Conservation (phyloP, 352 stramenopile genomes). For the Globisporangium paddicum region DNA sequence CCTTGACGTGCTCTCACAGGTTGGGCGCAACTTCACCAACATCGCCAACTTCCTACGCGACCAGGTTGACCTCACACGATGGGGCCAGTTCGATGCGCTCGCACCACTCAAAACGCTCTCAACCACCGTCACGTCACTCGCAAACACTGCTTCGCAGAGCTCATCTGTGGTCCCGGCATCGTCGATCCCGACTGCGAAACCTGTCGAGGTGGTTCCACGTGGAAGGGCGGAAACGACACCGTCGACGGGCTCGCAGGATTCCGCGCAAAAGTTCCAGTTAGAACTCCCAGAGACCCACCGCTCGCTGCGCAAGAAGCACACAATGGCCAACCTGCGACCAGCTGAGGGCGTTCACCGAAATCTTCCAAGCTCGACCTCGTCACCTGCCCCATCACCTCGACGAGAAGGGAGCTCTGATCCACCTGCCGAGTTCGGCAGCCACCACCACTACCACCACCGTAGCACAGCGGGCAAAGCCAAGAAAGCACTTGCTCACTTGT, state of each 20-base stretch:
- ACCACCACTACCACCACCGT: background rate
- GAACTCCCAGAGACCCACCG: constrained; percentile 42
- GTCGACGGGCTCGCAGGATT: constrained; percentile 2
- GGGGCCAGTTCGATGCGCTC: constrained; percentile 60
- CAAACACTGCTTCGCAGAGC: constrained; percentile 12
- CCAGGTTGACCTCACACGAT: constrained; percentile 67
- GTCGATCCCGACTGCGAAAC: constrained; percentile 11
- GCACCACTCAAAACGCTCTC: constrained; percentile 54
- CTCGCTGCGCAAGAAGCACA: constrained; percentile 32
- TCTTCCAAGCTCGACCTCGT: background rate
- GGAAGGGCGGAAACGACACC: constrained; percentile 2
- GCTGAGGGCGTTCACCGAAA: background rate
- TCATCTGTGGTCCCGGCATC: constrained; percentile 7
- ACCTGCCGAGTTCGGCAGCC: background rate
- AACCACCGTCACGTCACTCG: constrained; percentile 23
- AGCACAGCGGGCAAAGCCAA: constrained; percentile 18
- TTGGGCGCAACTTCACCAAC: constrained; percentile 84
- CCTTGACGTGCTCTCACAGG: constrained; percentile 78
- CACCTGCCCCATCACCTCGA: background rate
- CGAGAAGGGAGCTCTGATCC: background rate
- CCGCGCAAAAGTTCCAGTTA: constrained; percentile 32
- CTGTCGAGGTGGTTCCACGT: constrained; percentile 13
- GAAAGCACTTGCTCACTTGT: constrained; percentile 18
- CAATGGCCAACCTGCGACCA: background rate
- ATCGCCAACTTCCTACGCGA: constrained; percentile 79